A percentile compares a stretch with the other conserved stretches of the same genome.
Conservation (phyloP, 495 filamentous ascomycete species). For the Chaetomium cochliodes region DNA sequence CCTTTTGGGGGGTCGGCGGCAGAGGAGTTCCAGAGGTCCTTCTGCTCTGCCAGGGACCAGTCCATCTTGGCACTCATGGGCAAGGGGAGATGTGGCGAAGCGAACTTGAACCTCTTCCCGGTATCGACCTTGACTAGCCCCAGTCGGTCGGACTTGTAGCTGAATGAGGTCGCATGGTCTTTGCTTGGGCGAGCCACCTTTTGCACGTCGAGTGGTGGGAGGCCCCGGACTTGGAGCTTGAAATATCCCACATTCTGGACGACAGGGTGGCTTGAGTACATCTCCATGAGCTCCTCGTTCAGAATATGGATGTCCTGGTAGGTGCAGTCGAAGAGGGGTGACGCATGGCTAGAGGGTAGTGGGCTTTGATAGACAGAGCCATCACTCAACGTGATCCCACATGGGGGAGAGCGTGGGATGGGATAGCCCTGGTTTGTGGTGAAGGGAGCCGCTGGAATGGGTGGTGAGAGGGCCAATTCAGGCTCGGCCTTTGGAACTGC, state of each 20-base stretch:
- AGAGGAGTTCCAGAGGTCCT: constrained; percentile 35
- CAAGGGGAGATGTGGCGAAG: constrained; percentile 29
- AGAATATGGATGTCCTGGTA: constrained; percentile 35
- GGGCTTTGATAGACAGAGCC: constrained; percentile 17
- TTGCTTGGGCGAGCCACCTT: constrained; percentile 29
- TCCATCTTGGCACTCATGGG: constrained; percentile 24
- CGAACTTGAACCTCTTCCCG: constrained; percentile 29
- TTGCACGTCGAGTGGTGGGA: constrained; percentile 29
- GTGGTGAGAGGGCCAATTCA: not conserved
- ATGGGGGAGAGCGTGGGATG: not conserved
- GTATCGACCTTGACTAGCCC: constrained; percentile 37
- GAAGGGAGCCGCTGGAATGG: not conserved
- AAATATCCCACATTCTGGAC: constrained; percentile 35
- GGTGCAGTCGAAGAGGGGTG: constrained; percentile 34
- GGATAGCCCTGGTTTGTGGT: not conserved
- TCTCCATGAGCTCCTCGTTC: constrained; percentile 36
- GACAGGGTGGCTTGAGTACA: constrained; percentile 32
- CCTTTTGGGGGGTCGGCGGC: constrained; percentile 33
- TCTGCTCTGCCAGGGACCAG: constrained; percentile 32
- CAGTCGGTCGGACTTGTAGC: constrained; percentile 27
- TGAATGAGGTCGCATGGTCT: constrained; percentile 35
- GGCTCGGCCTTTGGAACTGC: not conserved
- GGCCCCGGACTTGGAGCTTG: constrained; percentile 33
- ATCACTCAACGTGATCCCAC: constrained; percentile 17
- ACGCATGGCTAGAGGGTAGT: constrained; percentile 18